A percentile compares a stretch with the other conserved stretches of the same genome.
phyloP scores from a whole-genome alignment of 2,329 filamentous ascomycete genomes.

The Cordyceps tenuipes region DNA sequence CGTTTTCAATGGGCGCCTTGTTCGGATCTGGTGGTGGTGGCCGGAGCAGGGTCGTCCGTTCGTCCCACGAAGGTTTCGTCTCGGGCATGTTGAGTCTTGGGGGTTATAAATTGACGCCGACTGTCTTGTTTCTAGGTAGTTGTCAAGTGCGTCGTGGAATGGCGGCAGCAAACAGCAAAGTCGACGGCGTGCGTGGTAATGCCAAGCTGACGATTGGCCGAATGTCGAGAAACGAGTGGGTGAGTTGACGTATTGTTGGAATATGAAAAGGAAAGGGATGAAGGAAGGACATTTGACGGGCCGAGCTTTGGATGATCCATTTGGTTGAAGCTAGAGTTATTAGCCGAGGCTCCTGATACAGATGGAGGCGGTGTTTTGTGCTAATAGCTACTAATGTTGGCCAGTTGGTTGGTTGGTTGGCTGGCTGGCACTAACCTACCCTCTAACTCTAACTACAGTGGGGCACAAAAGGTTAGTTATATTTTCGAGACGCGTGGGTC shows the following conservation, averaged over 20 bases:
- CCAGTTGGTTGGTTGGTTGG: not conserved
- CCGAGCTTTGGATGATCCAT: not conserved
- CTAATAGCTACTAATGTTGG: not conserved
- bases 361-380: not conserved
- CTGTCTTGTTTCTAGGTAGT: too few relatives aligned
- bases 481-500: too few relatives aligned
- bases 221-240: not conserved
- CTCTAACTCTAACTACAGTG: too few relatives aligned
- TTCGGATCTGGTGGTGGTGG: constrained; percentile 64
- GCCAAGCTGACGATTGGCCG: too few relatives aligned
- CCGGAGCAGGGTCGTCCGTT: constrained; percentile 43
- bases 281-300: not conserved
- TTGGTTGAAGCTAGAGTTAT: not conserved
- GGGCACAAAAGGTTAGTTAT: too few relatives aligned
- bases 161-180: too few relatives aligned
- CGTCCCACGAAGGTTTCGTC: constrained; percentile 15
- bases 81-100: not conserved
- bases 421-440: too few relatives aligned
- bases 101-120: too few relatives aligned
- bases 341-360: not conserved
- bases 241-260: not conserved
- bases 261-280: not conserved
- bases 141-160: not conserved
- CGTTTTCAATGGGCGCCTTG: constrained; percentile 77
- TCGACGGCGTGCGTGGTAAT: too few relatives aligned